Base-by-base conservation (phyloP, 176 grass and related monocot species). In the Carex parvula region DNA sequence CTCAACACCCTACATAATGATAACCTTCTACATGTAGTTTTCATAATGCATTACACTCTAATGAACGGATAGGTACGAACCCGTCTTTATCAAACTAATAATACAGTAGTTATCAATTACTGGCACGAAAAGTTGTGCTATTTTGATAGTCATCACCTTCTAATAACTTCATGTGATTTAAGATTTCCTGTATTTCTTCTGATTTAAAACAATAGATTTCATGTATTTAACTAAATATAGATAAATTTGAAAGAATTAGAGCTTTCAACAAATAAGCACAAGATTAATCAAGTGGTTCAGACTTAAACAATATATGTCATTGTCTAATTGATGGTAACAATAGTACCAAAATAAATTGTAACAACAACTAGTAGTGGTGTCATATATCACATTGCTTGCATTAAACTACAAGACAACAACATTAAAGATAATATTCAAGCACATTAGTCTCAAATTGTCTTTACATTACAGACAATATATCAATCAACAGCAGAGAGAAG, bases 391-490 rank as follows among this genome's bases (percentile, higher is more conserved):
- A 71, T 21, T 71, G 68, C 68, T 71, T 39, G 39, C 68, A 71
- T 71, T 41, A 46, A 71, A 71, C 21, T 54, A 54, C 21, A 54
- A 54, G 13, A 75, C 4, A 75, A 14, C 44, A 53, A 57, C 48
- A 57, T 57, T 57, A 78, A n/a, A 57, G 26, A 55, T 33, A 57
- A 78, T 30, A 33, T 78, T 21, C 14, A 56, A 78, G 26, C 52
- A 78, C 73, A 32, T 77, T 32, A 33, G 6, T 78, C 73, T 56
- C 52, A 78, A 78, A 57, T 78, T 78, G 73, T 78, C 26, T 57
- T 78, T 78, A 78, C 52, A 78, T 55, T 56, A 78, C 53, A 57
- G 73, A 30, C 64, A 55, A 83, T 83, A 83, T 83, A 83, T 83
- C 42, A 83, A 83, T 52, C 46, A 83, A 67, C 59, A 83, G 30